A percentile compares a stretch with the other conserved stretches of the same genome.
Evolutionary conservation across 495 filamentous ascomycete species (phyloP).

Genomic region (Tuber calosporum): DNA sequence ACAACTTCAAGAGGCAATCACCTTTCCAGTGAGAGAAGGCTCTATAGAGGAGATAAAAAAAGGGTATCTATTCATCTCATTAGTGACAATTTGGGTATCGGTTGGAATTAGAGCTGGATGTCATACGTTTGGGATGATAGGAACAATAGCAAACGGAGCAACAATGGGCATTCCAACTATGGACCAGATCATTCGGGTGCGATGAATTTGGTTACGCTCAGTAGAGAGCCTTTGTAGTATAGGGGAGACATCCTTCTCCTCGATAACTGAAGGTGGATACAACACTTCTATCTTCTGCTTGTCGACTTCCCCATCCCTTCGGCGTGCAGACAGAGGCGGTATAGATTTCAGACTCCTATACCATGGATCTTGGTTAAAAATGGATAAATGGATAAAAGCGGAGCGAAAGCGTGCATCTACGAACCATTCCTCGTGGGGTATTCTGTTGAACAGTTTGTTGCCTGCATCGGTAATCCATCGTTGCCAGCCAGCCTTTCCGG

Average conservation of each 20-base stretch:
- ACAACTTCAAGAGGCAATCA: background rate
- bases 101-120: background rate
- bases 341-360: slow-evolving; percentile 75
- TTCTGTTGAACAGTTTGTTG: slow-evolving; percentile 72
- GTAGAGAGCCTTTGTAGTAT: slow-evolving; percentile 61
- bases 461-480: slow-evolving; percentile 75
- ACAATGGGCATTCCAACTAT: slow-evolving; percentile 76
- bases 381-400: background rate
- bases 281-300: slow-evolving; percentile 66
- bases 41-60: slow-evolving; percentile 88
- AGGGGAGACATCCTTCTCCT: slow-evolving; percentile 52
- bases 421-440: slow-evolving; percentile 90
- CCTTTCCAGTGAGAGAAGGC: slow-evolving; percentile 58
- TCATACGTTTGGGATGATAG: slow-evolving; percentile 50
- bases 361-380: slow-evolving; percentile 10
- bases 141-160: slow-evolving; percentile 70
- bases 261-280: slow-evolving; percentile 65
- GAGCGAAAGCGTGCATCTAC: slow-evolving; percentile 6
- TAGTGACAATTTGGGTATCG: background rate
- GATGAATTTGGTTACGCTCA: slow-evolving; percentile 73
- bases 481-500: slow-evolving; percentile 76
- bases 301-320: slow-evolving; percentile 55
- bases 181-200: slow-evolving; percentile 67
- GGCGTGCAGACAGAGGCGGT: slow-evolving; percentile 66
- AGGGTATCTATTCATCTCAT: slow-evolving; percentile 54